Percentiles rank a stretch among this genome's conserved stretches.
These are phyloP conservation scores for Draba incana DNA, from an alignment of 345 rosid species.

Conservation along the genomic window DNA sequence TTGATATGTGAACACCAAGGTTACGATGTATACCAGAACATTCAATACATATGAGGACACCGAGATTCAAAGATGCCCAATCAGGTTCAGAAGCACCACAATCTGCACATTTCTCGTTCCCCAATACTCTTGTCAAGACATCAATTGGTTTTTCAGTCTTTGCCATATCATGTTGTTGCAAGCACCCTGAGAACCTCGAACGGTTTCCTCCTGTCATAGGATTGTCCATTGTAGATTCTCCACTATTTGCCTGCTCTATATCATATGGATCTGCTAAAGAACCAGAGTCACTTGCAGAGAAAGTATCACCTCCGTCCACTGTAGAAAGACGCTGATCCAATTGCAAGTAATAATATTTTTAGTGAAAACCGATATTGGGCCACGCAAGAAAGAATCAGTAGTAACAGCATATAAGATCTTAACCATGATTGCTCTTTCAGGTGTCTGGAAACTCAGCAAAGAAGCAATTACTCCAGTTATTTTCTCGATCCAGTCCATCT, in stretches of 20 bases:
- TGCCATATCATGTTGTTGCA: constrained; percentile 47
- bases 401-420: constrained; percentile 6
- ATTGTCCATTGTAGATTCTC: constrained; percentile 45
- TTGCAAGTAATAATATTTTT: constrained; percentile 24
- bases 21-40: constrained; percentile 86
- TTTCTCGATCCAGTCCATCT: constrained; percentile 86
- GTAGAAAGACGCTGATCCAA: constrained; percentile 55
- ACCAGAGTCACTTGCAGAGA: constrained; percentile 51
- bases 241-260: constrained; percentile 46
- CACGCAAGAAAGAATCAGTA: constrained; percentile 29
- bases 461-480: constrained; percentile 79
- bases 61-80: constrained; percentile 85
- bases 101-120: constrained; percentile 78
- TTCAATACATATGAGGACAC: constrained; percentile 75
- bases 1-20: constrained; percentile 83
- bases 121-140: constrained; percentile 59
- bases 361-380: neutral
- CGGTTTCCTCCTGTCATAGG: constrained; percentile 50
- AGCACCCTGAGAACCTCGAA: constrained; percentile 49
- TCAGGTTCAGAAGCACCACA: constrained; percentile 84
- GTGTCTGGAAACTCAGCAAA: constrained; percentile 62
- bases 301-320: constrained; percentile 49
- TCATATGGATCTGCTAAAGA: constrained; percentile 53
- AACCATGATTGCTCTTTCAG: constrained; percentile 57
- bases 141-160: constrained; percentile 67